phyloP scores from a whole-genome alignment of 164 flowering plant genomes.

The Taxillus chinensis region DNA sequence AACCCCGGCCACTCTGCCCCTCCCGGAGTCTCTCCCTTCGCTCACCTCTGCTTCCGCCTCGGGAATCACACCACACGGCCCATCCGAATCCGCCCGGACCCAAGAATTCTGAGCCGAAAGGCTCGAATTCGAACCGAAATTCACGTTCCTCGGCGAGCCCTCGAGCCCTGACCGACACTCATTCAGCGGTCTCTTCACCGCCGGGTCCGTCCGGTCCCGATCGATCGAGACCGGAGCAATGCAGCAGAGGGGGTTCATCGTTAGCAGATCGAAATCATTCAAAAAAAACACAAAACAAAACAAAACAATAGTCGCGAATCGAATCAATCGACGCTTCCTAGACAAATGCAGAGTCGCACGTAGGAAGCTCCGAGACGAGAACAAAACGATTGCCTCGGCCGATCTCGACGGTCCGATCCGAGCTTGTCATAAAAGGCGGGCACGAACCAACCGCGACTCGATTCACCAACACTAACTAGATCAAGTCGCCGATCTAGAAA shows the following conservation, averaged over 20 bases:
- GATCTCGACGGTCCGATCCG: no score
- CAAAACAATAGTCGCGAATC: background rate
- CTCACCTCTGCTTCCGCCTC: constrained; percentile 16
- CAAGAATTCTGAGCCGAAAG: constrained; percentile 42
- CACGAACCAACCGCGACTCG: no score
- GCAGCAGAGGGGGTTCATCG: constrained; percentile 98
- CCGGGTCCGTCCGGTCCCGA: constrained; percentile 48
- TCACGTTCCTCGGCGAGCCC: constrained; percentile 15
- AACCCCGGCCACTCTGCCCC: constrained; percentile 55
- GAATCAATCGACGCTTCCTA: no score
- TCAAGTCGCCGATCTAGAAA: background rate
- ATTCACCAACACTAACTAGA: no score
- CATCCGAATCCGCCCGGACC: constrained; percentile 21
- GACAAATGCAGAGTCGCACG: no score
- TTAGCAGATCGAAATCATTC: constrained; percentile 1
- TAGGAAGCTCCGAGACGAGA: no score
- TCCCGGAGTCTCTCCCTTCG: constrained; percentile 23
- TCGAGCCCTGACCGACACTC: constrained; percentile 35
- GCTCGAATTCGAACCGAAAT: constrained; percentile 30
- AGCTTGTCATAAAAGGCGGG: no score
- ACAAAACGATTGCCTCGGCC: no score
- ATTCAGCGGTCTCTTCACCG: constrained; percentile 27
- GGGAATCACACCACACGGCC: constrained; percentile 8
- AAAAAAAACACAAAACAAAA: constrained; percentile 10
- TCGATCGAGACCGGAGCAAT: constrained; percentile 96